Evolutionary conservation across 2,329 filamentous ascomycete species (phyloP).

Genomic region (Neocucurbitaria cava): DNA sequence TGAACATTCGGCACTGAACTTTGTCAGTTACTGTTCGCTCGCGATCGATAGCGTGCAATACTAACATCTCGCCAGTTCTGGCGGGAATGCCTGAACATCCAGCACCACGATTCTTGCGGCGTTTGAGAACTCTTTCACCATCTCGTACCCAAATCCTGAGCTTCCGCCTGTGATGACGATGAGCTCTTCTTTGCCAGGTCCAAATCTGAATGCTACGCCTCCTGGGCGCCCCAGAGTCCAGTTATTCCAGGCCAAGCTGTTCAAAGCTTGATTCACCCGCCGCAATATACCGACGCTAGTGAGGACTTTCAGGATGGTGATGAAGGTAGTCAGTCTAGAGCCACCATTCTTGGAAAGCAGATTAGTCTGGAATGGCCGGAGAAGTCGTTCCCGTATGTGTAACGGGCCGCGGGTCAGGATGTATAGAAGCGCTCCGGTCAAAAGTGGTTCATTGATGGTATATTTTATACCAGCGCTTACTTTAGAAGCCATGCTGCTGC

Average conservation of each 20-base stretch:
- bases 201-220: conserved; percentile 29
- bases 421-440: conserved; percentile 31
- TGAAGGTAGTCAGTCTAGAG: conserved; percentile 19
- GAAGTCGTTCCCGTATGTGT: conserved; percentile 27
- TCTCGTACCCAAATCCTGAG: conserved; percentile 38
- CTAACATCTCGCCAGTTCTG: conserved; percentile 29
- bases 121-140: conserved; percentile 34
- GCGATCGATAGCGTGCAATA: background rate
- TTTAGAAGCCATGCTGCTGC: conserved; percentile 8
- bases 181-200: conserved; percentile 29
- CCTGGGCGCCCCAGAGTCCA: conserved; percentile 39
- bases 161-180: conserved; percentile 40
- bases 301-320: conserved; percentile 31
- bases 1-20: conserved; percentile 26
- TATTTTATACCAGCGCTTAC: conserved; percentile 3
- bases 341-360: conserved; percentile 28
- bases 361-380: conserved; percentile 28
- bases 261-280: conserved; percentile 25
- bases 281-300: conserved; percentile 22
- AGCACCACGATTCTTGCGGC: conserved; percentile 31
- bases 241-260: conserved; percentile 42
- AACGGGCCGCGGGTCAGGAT: conserved; percentile 32
- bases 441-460: conserved; percentile 18
- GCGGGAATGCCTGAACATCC: conserved; percentile 30
- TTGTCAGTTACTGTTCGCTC: background rate